Conservation (phyloP, 768 basidiomycete genomes). For the Cystofilobasidium ferigula region DNA sequence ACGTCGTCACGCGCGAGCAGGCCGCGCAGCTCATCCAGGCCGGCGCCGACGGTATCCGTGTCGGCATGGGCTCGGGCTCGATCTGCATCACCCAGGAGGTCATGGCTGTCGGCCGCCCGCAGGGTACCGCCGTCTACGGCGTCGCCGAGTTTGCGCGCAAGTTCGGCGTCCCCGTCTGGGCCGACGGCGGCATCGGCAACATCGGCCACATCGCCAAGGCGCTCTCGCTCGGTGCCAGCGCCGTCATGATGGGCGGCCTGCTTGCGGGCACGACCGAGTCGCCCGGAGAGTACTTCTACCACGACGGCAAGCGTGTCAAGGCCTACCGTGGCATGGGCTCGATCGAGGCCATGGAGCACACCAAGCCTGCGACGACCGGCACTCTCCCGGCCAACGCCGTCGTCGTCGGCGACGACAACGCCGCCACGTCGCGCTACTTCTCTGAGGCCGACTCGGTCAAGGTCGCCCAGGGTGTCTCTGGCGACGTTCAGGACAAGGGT, state of each 20-base stretch:
- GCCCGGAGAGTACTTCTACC: slow-evolving; percentile 98
- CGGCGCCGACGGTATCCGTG: slow-evolving; percentile 86
- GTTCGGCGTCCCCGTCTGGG: slow-evolving; percentile 92
- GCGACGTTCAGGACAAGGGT: slow-evolving; percentile 95
- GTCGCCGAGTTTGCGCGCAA: slow-evolving; percentile 85
- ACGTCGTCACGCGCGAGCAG: slow-evolving; percentile 95
- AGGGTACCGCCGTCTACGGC: slow-evolving; percentile 94
- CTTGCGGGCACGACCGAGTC: slow-evolving; percentile 94
- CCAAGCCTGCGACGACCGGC: slow-evolving; percentile 42
- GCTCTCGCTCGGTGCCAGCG: slow-evolving; percentile 79
- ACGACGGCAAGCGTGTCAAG: slow-evolving; percentile 97
- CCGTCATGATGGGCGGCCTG: slow-evolving; percentile 97
- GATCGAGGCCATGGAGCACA: slow-evolving; percentile 83
- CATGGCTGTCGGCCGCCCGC: slow-evolving; percentile 96
- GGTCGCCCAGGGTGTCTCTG: slow-evolving; percentile 84
- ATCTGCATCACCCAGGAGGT: slow-evolving; percentile 99
- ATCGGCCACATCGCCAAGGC: slow-evolving; percentile 98
- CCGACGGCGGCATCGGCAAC: slow-evolving; percentile 90
- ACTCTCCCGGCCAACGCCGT: slow-evolving; percentile 28
- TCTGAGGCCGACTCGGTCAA: slow-evolving; percentile 85
- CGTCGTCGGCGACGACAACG: slow-evolving; percentile 54
- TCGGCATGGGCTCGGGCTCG: slow-evolving; percentile 96
- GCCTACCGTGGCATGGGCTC: slow-evolving; percentile 98
- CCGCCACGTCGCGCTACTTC: slow-evolving; percentile 91
- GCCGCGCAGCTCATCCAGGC: slow-evolving; percentile 86